Conservation (phyloP, 305 asterid species). For the Solanum hybrid region DNA sequence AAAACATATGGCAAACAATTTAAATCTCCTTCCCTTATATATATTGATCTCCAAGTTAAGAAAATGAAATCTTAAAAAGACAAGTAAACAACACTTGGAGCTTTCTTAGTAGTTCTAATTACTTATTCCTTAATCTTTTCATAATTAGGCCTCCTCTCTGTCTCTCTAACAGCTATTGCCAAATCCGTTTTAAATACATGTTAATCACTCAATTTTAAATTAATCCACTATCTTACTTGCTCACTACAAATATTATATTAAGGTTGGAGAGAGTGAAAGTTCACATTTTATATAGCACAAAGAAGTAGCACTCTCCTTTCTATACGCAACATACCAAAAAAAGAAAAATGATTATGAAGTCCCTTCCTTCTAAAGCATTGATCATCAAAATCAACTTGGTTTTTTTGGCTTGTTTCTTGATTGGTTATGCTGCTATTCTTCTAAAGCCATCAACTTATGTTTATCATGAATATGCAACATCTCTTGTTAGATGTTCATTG, state of each 20-base stretch:
- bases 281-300: neutral
- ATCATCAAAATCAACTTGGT: slow-evolving; percentile 42
- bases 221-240: neutral
- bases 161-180: neutral
- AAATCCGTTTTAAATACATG: slow-evolving; percentile 5
- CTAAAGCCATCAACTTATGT: slow-evolving; percentile 39
- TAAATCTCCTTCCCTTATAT: slow-evolving; percentile 2
- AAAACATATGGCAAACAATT: slow-evolving; percentile 14
- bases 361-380: slow-evolving; percentile 38
- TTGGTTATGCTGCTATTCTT: slow-evolving; percentile 33
- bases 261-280: neutral
- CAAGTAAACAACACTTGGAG: slow-evolving; percentile 22
- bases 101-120: slow-evolving; percentile 15
- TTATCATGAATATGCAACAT: slow-evolving; percentile 34
- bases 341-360: slow-evolving; percentile 28
- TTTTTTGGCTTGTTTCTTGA: slow-evolving; percentile 41
- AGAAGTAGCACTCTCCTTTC: neutral
- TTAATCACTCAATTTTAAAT: neutral
- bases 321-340: slow-evolving; percentile 2
- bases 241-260: neutral
- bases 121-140: slow-evolving; percentile 3
- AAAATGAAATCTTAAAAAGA: slow-evolving; percentile 8
- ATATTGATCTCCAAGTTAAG: slow-evolving; percentile 30
- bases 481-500: slow-evolving; percentile 38
- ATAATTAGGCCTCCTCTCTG: neutral